A percentile compares a stretch with the other conserved stretches of the same genome.
Evolutionary conservation across 2,329 filamentous ascomycete species (phyloP).

Genomic region (Beauveria australis): DNA sequence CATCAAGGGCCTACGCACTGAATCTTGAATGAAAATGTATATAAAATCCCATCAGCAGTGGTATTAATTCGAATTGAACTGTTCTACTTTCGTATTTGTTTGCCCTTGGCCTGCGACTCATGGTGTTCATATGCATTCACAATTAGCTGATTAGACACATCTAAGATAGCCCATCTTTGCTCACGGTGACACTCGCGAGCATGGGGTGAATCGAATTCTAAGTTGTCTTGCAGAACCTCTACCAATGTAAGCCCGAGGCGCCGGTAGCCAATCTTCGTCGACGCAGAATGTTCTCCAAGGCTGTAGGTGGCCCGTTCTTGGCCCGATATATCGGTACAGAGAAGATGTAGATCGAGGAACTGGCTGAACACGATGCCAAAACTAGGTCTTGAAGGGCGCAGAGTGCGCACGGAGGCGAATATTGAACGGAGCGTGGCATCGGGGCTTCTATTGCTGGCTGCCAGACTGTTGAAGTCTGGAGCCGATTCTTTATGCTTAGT

Average conservation of each 20-base stretch:
- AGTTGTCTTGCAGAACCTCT: not conserved
- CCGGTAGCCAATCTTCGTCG: conserved; percentile 10
- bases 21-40: no score
- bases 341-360: conserved; percentile 46
- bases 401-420: not conserved
- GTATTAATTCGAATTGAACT: not conserved
- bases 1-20: no score
- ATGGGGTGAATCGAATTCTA: conserved; percentile 21
- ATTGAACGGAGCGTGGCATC: not conserved
- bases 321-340: conserved; percentile 38
- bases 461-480: not conserved
- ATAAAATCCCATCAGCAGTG: not conserved
- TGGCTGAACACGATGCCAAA: conserved; percentile 49
- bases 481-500: not conserved
- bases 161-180: conserved; percentile 45
- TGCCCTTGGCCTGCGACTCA: no score
- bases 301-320: conserved; percentile 11
- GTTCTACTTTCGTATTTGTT: not conserved
- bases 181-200: conserved; percentile 29
- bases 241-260: not conserved
- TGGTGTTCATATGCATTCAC: conserved; percentile 28
- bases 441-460: not conserved
- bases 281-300: not conserved
- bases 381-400: conserved; percentile 25
- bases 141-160: conserved; percentile 31